Percentiles rank a stretch among this genome's conserved stretches.
phyloP scores from a whole-genome alignment of 169 alveolate species.

The Plasmodium malariae region DNA sequence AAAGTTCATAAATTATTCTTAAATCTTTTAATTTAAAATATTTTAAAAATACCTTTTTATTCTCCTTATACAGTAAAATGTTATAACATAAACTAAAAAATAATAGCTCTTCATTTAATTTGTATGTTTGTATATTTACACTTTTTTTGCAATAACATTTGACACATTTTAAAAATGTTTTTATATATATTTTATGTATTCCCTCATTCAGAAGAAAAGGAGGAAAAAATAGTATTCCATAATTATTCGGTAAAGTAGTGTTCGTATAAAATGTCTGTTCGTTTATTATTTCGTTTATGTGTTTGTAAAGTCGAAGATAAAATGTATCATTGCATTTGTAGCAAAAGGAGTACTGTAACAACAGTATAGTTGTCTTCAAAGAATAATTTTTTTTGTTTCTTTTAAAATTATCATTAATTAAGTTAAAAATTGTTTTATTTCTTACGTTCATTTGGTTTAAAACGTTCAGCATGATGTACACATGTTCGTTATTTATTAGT shows the following conservation, averaged over 20 bases:
- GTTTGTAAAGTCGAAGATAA: slow-evolving; percentile 3
- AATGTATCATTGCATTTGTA: background rate
- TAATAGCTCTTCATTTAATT: slow-evolving; percentile 39
- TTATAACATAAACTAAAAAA: slow-evolving; percentile 40
- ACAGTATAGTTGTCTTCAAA: slow-evolving; percentile 16
- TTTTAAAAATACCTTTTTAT: slow-evolving; percentile 31
- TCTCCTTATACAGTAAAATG: background rate
- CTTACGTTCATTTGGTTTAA: slow-evolving; percentile 47
- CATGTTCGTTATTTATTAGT: slow-evolving; percentile 25
- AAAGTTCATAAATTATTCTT: slow-evolving; percentile 45
- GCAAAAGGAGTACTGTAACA: slow-evolving; percentile 35
- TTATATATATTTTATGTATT: slow-evolving; percentile 15
- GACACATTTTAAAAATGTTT: slow-evolving; percentile 21
- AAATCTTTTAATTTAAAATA: slow-evolving; percentile 50
- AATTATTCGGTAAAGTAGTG: slow-evolving; percentile 27
- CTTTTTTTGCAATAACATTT: slow-evolving; percentile 27
- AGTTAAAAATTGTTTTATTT: slow-evolving; percentile 6
- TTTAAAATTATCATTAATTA: slow-evolving; percentile 38
- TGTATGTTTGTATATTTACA: slow-evolving; percentile 15
- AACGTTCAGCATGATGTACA: slow-evolving; percentile 29
- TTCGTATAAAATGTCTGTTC: background rate
- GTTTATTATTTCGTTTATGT: slow-evolving; percentile 3
- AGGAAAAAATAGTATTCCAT: slow-evolving; percentile 46
- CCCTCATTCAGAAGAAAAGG: slow-evolving; percentile 24
- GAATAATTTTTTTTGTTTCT: slow-evolving; percentile 4